Evolutionary conservation across 176 grass and related monocot genomes (phyloP), one percentile per base, ranked within the genome.

Genomic region (Miscanthus lutarioriparius): DNA sequence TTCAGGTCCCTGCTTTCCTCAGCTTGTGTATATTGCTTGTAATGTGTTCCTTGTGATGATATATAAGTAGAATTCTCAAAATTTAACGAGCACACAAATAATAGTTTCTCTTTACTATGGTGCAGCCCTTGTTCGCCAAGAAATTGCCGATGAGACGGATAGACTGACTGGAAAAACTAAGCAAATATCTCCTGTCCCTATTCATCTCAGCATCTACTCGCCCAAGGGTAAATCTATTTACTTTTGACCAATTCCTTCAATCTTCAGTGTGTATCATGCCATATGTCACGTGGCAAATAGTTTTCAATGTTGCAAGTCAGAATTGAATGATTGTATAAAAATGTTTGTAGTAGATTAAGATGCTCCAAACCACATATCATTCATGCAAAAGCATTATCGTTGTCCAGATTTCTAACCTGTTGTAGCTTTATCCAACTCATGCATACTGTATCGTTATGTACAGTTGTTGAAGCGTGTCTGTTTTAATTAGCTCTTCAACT

Each of bases 81-180:
- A 12, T 20, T 48, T 25, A 62, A 62, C 58, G 64, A 59, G 62
- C 32, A 64, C 22, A 77, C 39, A 68, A 43, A 28, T 11, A 44
- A 54, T 75, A 61, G 26, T 77, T 35, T 78, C 43, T 53, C 64
- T 79, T 0, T 84, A 38, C 38, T 83, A 38, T 69, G 43, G 36
- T 80, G 49, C 64, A 95, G 93, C 87, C 72, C 87, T 90, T 90
- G 90, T 95, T 64, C 88, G 93, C 56, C 87, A 90, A 72, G 93
- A 92, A 86, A 95, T 95, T 80, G 85, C 87, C 33, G 93, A 92
- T 86, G 90, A 95, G 87, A 95, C 93, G 2, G 93, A 95, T 68
- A 92, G 90, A 77, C 16, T 95, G 74, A 92, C 93, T 41, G 93
- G 93, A 36, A 95, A 69, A 89, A 74, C 90, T 4, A 95, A 95